A percentile compares a stretch with the other conserved stretches of the same genome.
Conservation (phyloP, 2,329 filamentous ascomycete genomes). For the Colletotrichum tropicicola region DNA sequence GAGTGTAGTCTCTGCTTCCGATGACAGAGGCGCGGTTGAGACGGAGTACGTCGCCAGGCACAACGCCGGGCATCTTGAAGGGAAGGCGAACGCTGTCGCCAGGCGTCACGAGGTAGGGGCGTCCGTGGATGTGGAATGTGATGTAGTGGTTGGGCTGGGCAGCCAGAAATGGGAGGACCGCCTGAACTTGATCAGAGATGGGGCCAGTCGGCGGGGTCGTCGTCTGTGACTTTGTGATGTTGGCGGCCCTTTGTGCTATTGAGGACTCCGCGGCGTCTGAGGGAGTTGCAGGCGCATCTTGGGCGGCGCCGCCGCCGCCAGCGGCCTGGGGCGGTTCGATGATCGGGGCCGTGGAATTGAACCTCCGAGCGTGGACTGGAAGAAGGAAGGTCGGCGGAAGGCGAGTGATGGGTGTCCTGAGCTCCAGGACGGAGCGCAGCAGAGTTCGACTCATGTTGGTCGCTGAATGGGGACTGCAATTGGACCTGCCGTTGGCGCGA, state of each 20-base stretch:
- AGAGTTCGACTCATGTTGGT: conserved; percentile 65
- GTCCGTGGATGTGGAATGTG: conserved; percentile 80
- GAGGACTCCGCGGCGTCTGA: conserved; percentile 5
- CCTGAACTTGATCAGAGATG: conserved; percentile 64
- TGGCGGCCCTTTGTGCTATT: conserved; percentile 15
- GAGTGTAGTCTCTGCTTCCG: conserved; percentile 89
- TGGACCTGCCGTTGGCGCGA: neutral
- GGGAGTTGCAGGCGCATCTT: conserved; percentile 27
- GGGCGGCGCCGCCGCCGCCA: conserved; percentile 21
- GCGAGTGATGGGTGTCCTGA: conserved; percentile 54
- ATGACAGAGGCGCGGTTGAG: conserved; percentile 86
- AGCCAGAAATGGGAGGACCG: conserved; percentile 75
- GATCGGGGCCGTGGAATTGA: conserved; percentile 61
- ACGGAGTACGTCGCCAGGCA: conserved; percentile 85
- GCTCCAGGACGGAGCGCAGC: conserved; percentile 70
- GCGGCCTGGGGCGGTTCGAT: conserved; percentile 47
- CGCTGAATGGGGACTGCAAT: neutral
- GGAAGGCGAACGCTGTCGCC: conserved; percentile 82
- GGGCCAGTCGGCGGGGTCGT: conserved; percentile 40
- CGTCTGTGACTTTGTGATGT: neutral
- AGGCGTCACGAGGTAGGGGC: conserved; percentile 80
- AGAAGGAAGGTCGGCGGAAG: conserved; percentile 43
- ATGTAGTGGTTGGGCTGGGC: conserved; percentile 82
- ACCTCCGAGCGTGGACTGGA: conserved; percentile 42
- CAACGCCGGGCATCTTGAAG: conserved; percentile 79